Evolutionary conservation across 139 green algal species (phyloP), one percentile per base, ranked within the genome.

Genomic region (Limnomonas spitsbergensis): DNA sequence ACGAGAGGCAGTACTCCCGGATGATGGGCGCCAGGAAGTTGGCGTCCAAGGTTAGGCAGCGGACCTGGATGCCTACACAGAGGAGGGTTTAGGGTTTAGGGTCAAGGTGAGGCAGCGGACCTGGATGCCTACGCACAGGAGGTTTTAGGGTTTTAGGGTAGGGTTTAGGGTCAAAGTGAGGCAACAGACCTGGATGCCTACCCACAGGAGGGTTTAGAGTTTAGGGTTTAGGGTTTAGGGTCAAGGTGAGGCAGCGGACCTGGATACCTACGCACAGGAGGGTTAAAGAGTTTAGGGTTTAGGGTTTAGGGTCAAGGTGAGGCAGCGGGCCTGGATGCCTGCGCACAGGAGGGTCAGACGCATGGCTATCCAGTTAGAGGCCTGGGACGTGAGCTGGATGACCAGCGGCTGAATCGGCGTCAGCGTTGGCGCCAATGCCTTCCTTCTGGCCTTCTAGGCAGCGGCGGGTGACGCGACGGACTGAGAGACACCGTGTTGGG

Each of bases 11-110:
- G 70, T 88, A 92, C 76, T 90, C 84, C 4, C 88, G 78, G 20
- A 90, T 42, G 20, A 87, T 42, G 0, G 88, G 88, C n/a, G 73
- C 75, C 38, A 80, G 79, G 76, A 92, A 88, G 75, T 92, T 91
- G 70, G 29, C 72, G 35, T 72, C 69, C 36, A 92, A 78, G 1
- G 87, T 91, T 40, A 87, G 76, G 6, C 34, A 66, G 26, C 56
- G 75, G 1, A 81, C 27, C n/a, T 83, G 42, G 1, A 90, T 53
- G 39, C 81, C 84, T 88, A 78, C 29, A 20, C 14, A 61, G 47
- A 61, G 14, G 47, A 61, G 47, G 14, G 47, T 29, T 29, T 61
- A 61, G 47, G 47, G 47, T 29, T 61, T 14, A 29, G 47, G 14
- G 47, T 61, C 14, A 20, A 61, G 47, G 47, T 61, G 47, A 87